A percentile compares a stretch with the other conserved stretches of the same genome.
Evolutionary conservation across 768 basidiomycete species (phyloP).

Genomic region (Naganishia kalamii): DNA sequence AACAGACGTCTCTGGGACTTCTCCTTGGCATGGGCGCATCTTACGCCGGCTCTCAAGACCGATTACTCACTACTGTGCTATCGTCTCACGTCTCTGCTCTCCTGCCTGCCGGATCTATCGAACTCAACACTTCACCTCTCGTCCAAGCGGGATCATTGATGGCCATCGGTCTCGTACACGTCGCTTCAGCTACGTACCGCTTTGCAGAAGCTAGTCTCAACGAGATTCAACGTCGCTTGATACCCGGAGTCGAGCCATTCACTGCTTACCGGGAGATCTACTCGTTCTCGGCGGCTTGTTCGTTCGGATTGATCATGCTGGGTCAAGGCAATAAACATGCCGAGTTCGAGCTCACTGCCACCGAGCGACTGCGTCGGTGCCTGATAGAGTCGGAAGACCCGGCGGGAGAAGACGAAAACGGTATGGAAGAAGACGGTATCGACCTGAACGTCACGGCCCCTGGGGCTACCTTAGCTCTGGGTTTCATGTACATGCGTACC

Average conservation of each 20-base stretch:
- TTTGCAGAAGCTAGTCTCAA: constrained; percentile 88
- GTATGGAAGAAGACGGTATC: constrained; percentile 58
- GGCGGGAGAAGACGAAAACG: constrained; percentile 41
- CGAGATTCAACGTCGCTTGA: constrained; percentile 71
- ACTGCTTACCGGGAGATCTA: constrained; percentile 89
- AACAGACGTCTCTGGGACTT: constrained; percentile 86
- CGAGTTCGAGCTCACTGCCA: constrained; percentile 65
- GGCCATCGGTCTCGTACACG: constrained; percentile 81
- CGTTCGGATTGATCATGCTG: constrained; percentile 95
- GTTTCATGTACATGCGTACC: constrained; percentile 85
- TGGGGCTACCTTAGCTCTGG: constrained; percentile 80
- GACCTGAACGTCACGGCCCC: constrained; percentile 88
- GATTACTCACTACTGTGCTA: constrained; percentile 80
- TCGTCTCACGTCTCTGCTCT: constrained; percentile 90
- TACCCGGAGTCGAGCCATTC: constrained; percentile 73
- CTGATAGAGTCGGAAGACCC: constrained; percentile 65
- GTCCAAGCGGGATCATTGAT: constrained; percentile 83
- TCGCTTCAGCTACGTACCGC: constrained; percentile 75
- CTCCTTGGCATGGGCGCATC: constrained; percentile 89
- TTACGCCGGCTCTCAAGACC: constrained; percentile 74
- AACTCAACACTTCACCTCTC: constrained; percentile 81
- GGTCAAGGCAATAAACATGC: constrained; percentile 67
- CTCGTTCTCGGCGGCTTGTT: constrained; percentile 76
- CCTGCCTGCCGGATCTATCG: constrained; percentile 75
- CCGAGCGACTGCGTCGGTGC: constrained; percentile 64